Conservation (phyloP, 1,284 basidiomycete species). For the Sporisorium reilianum region DNA sequence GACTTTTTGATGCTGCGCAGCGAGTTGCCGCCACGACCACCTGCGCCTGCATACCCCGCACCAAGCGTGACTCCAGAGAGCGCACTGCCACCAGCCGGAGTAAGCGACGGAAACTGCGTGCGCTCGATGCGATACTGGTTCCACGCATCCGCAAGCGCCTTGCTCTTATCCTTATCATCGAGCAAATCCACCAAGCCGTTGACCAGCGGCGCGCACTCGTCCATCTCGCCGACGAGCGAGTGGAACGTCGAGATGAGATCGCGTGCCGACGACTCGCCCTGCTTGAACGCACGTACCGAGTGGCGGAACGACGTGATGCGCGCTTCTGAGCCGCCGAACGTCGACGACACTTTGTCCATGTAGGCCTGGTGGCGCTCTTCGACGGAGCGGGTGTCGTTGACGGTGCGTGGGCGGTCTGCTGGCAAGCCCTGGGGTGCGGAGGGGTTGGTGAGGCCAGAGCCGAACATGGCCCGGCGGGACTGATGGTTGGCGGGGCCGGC, state of each 20-base stretch:
- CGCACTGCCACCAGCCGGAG: not conserved
- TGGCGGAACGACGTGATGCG: slow-evolving; percentile 83
- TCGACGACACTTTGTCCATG: slow-evolving; percentile 76
- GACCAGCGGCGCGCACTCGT: slow-evolving; percentile 74
- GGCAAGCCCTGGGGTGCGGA: slow-evolving; percentile 29
- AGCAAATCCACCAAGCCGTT: slow-evolving; percentile 75
- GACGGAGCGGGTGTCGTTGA: slow-evolving; percentile 74
- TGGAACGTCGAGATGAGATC: slow-evolving; percentile 89
- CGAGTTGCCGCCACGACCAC: slow-evolving; percentile 52
- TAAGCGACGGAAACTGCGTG: slow-evolving; percentile 70
- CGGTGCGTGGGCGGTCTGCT: slow-evolving; percentile 54
- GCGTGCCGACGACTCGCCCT: slow-evolving; percentile 81
- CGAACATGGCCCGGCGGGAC: slow-evolving; percentile 51
- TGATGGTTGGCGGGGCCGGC: slow-evolving; percentile 53
- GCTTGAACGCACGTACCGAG: slow-evolving; percentile 82
- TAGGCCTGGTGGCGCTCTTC: slow-evolving; percentile 76
- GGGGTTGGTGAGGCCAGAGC: slow-evolving; percentile 40
- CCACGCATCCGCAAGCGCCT: slow-evolving; percentile 81
- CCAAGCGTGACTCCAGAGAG: not conserved
- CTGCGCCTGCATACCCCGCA: slow-evolving; percentile 22
- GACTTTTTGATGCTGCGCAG: slow-evolving; percentile 85
- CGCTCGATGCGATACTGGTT: slow-evolving; percentile 85
- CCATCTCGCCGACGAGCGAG: slow-evolving; percentile 78
- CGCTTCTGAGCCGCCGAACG: slow-evolving; percentile 76
- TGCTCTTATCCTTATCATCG: slow-evolving; percentile 82